phyloP scores from a whole-genome alignment of 495 filamentous ascomycete genomes.

The Trichoderma orchidacearum region DNA sequence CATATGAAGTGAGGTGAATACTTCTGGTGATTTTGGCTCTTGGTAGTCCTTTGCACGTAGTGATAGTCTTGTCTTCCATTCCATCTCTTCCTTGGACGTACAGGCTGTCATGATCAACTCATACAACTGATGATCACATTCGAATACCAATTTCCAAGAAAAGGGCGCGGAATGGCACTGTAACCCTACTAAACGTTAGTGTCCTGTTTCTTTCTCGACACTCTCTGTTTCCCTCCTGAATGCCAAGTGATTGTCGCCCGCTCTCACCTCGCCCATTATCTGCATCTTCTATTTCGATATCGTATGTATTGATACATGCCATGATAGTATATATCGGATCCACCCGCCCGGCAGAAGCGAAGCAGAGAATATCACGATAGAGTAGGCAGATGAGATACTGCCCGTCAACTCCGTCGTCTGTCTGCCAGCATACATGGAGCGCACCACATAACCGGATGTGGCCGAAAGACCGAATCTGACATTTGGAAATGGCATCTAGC shows the following conservation, averaged over 20 bases:
- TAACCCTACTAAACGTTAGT: slow-evolving; percentile 40
- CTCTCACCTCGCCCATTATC: slow-evolving; percentile 71
- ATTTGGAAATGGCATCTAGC: slow-evolving; percentile 30
- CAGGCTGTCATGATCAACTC: slow-evolving; percentile 86
- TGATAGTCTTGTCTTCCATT: slow-evolving; percentile 51
- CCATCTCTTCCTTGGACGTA: slow-evolving; percentile 62
- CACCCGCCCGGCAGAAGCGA: slow-evolving; percentile 51
- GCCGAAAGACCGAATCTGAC: slow-evolving; percentile 60
- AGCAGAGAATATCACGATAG: slow-evolving; percentile 66
- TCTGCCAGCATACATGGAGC: slow-evolving; percentile 73
- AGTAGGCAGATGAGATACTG: slow-evolving; percentile 82
- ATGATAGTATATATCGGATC: slow-evolving; percentile 56
- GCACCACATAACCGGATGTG: slow-evolving; percentile 77
- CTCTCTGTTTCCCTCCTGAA: background rate
- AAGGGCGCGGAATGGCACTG: slow-evolving; percentile 75
- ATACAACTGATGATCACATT: slow-evolving; percentile 58
- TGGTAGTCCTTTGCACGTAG: slow-evolving; percentile 25
- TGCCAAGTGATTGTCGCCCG: background rate
- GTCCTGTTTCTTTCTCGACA: background rate
- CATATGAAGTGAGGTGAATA: slow-evolving; percentile 48
- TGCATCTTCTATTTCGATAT: slow-evolving; percentile 58
- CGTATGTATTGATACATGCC: slow-evolving; percentile 56
- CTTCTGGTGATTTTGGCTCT: slow-evolving; percentile 28
- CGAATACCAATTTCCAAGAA: slow-evolving; percentile 91
- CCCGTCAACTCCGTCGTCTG: slow-evolving; percentile 47